Percentiles rank a stretch among this genome's conserved stretches.
Evolutionary conservation across 495 filamentous ascomycete genomes (phyloP).

Genomic region (Lepidopterella palustris): DNA sequence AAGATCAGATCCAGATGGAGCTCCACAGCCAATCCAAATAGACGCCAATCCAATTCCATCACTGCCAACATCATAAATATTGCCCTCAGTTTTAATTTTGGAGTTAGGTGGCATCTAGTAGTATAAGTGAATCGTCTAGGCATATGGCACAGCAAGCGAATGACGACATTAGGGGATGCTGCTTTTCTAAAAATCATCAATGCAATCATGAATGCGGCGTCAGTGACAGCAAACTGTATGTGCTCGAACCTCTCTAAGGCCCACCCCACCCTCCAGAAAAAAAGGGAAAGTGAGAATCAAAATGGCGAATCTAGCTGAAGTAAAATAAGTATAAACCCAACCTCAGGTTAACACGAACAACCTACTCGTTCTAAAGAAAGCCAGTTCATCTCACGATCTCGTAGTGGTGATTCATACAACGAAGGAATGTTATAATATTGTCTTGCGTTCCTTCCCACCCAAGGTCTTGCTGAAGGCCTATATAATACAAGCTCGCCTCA

Average conservation of each 20-base stretch:
- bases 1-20: background rate
- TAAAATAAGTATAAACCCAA: too few relatives aligned
- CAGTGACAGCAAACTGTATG: background rate
- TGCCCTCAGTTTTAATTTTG: background rate
- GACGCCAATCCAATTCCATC: background rate
- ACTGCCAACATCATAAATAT: background rate
- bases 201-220: background rate
- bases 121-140: background rate
- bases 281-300: background rate
- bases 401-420: background rate
- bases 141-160: background rate
- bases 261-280: background rate
- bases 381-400: conserved; percentile 1
- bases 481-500: background rate
- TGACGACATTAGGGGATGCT: background rate
- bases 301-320: too few relatives aligned
- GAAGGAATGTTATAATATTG: background rate
- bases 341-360: background rate
- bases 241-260: background rate
- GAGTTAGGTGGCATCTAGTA: background rate
- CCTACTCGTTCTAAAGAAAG: background rate
- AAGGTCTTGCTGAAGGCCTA: background rate
- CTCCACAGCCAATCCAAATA: background rate
- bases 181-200: background rate
- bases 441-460: background rate